Evolutionary conservation across 345 rosid genomes (phyloP), one percentile per base, ranked within the genome.

Genomic region (Camelina laxa): DNA sequence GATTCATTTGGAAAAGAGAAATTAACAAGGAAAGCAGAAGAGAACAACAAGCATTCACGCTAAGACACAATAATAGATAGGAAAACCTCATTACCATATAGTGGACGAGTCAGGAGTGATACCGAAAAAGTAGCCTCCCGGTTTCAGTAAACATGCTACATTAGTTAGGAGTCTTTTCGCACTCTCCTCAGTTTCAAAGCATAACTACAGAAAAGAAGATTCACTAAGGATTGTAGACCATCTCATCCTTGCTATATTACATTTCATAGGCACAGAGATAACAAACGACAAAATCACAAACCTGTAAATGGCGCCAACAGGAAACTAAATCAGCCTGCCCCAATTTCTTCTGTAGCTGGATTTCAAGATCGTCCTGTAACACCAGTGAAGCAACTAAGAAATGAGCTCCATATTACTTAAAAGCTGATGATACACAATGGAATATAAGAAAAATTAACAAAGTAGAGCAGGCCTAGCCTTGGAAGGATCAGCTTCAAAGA

Each of bases 31-130:
- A 15, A 35, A 58, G 27, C 4, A 27, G 16, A 33, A 16, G 7
- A 51, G 20, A 16, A 12, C 60, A 60, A 17, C 20, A 45, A 39
- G 62, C 51, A 48, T 49, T 69, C 50, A 60, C 30, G 17, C 12
- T 60, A 12, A 30, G 59, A 60, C 53, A 50, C 33, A 48, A 17
- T 9, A 56, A 17, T 9, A 56, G 6, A 44, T 21, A 36, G 2
- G 50, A 12, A 39, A 61, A 41, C 27, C 48, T 30, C 38, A 21
- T 64, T 92, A 95, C 99, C 99, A 95, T 85, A 95, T 90, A 7
- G 96, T 95, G 83, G 99, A 92, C 64, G 98, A 92, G 85, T 95
- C 99, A 56, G 96, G 97, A 86, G 91, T 88, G 77, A 95, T 87
- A 75, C 98, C 99, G 12, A 95, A 84, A 82, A 92, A 92, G 84